Evolutionary conservation across 768 basidiomycete genomes (phyloP).

Genomic region (Chalciporus sphaerocephalus): DNA sequence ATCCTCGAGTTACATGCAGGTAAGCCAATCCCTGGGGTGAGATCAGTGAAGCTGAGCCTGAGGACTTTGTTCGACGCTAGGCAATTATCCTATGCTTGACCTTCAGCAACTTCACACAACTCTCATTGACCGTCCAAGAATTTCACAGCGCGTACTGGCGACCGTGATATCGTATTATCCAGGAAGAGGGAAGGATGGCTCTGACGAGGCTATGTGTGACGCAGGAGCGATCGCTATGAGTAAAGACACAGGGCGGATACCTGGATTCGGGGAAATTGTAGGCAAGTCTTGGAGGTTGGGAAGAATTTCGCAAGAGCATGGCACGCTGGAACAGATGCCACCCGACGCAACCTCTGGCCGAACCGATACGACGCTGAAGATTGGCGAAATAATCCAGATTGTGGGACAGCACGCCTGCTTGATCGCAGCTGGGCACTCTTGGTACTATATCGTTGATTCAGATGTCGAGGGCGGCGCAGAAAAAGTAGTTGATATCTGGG

Average conservation of each 20-base stretch:
- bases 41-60: background rate
- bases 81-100: constrained; percentile 81
- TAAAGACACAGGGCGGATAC: constrained; percentile 75
- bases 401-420: constrained; percentile 85
- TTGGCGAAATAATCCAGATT: constrained; percentile 66
- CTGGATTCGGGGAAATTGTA: constrained; percentile 68
- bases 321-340: constrained; percentile 49
- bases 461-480: constrained; percentile 43
- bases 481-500: constrained; percentile 75
- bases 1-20: constrained; percentile 74
- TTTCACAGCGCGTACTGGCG: constrained; percentile 66
- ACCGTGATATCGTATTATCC: constrained; percentile 81
- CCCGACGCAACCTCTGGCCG: constrained; percentile 7
- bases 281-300: constrained; percentile 60
- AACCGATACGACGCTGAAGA: constrained; percentile 32
- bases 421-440: constrained; percentile 72
- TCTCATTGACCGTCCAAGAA: constrained; percentile 49
- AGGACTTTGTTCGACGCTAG: constrained; percentile 29
- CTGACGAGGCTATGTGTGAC: constrained; percentile 78
- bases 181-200: constrained; percentile 53
- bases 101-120: constrained; percentile 78
- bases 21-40: constrained; percentile 23
- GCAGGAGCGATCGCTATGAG: constrained; percentile 84
- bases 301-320: constrained; percentile 77
- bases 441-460: constrained; percentile 81